Conservation (phyloP, 1,284 basidiomycete species). For the Hymenochaete sp. region DNA sequence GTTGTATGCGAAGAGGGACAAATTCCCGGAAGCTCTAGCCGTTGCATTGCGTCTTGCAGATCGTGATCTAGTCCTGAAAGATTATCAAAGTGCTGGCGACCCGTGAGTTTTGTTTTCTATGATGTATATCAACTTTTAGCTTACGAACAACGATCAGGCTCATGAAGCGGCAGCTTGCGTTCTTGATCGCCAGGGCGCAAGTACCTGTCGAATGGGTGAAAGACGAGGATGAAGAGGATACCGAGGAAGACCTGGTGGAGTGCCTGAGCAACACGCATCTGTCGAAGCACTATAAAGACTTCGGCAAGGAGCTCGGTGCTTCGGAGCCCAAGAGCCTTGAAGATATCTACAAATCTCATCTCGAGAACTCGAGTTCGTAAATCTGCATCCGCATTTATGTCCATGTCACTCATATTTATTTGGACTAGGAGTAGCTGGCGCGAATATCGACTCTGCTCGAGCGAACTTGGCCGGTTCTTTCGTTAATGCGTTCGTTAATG, state of each 20-base stretch:
- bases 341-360: slow-evolving; percentile 96
- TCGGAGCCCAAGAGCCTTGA: slow-evolving; percentile 86
- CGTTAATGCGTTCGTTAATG: slow-evolving; percentile 98
- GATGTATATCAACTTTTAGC: not conserved
- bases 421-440: slow-evolving; percentile 47
- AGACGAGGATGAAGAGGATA: slow-evolving; percentile 53
- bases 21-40: slow-evolving; percentile 87
- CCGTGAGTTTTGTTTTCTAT: slow-evolving; percentile 39
- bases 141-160: slow-evolving; percentile 37
- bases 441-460: slow-evolving; percentile 86
- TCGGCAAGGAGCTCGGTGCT: slow-evolving; percentile 93
- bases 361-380: slow-evolving; percentile 75
- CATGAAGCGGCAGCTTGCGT: slow-evolving; percentile 96
- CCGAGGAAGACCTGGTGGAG: slow-evolving; percentile 78
- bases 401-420: slow-evolving; percentile 6
- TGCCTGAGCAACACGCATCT: slow-evolving; percentile 81
- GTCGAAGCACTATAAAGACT: slow-evolving; percentile 81
- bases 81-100: slow-evolving; percentile 84
- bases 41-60: slow-evolving; percentile 86
- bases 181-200: slow-evolving; percentile 88
- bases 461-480: slow-evolving; percentile 96
- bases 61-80: slow-evolving; percentile 69
- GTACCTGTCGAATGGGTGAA: slow-evolving; percentile 89
- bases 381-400: not conserved
- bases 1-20: slow-evolving; percentile 84